Evolutionary conservation across 495 filamentous ascomycete species (phyloP), one percentile per base, ranked within the genome.

Genomic region (Neurospora sublineolata): DNA sequence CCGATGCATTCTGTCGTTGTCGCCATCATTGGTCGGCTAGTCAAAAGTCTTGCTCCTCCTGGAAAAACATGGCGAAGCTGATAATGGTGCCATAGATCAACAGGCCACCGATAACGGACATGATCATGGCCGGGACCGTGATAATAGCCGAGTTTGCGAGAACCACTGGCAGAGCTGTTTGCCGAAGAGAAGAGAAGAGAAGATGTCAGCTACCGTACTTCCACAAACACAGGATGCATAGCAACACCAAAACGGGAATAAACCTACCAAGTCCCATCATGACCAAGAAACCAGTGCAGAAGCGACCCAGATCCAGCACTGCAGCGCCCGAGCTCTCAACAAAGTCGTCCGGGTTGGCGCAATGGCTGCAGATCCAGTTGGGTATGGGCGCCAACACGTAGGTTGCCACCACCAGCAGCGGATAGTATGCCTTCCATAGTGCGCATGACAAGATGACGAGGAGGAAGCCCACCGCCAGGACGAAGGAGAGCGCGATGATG

Each of bases 31-130:
- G 27, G 27, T 52, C 12, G 18, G 23, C 14, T 33, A 46, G 67
- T 72, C 78, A 87, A 69, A 87, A 99, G 75, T 97, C 95, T 74
- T 94, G 88, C 83, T 97, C 92, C 79, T 97, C 93, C 80, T 93
- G 90, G 86, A 99, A 99, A 83, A 98, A 98, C 93, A 96, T 93
- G 44, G 88, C 90, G 82, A 99, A 99, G 80, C 89, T 93, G 79
- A 98, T 95, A 78, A 99, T 97, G 16, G 95, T 99, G 40, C 93
- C 93, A 80, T 99, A 99, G 75, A 98, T 98, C 80, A 99, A 80
- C 46, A 97, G 81, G 58, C 95, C 95, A 27, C 95, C 95, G 68
- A 95, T 81, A 75, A 98, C 92, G 37, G 90, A 94, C 95, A 99
- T 98, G 79, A 92, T 82, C 92, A 97, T 97, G 38, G 95, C 95